Base-by-base conservation (phyloP, 2,329 filamentous ascomycete species). In the Tolypocladium inflatum region DNA sequence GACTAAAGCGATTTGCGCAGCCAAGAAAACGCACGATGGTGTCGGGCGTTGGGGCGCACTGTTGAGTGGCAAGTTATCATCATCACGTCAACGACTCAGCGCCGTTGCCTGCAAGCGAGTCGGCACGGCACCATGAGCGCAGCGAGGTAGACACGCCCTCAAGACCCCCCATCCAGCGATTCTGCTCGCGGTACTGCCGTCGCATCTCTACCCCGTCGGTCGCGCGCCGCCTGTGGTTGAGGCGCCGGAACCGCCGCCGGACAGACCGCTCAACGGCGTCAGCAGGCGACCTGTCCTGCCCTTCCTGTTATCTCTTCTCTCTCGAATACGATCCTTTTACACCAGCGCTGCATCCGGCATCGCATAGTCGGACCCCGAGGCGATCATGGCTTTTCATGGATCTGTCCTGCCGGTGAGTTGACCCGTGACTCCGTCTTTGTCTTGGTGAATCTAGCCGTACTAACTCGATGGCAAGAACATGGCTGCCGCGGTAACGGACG, bases 401-500 rank as follows among this genome's bases (percentile, higher is more conserved):
- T 62, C 64, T 57, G 57, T 65, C 62, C 61, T 71, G 66, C 67
- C 70, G 59, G 69, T 71, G 66, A 55, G 56, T 45, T 30, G 10
- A 38, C 17, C 35, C 19, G 19, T 35, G 19, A 21, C 30, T 11
- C 30, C 26, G 17, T n/a, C 48, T 21, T 9, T 5, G 3, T 19
- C 30, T 13, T 9, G 30, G 21, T 35, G 48, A 13, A 35, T n/a
- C 11, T 15, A 13, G 26, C 9, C 30, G 30, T 13, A 35, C 30
- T 51, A 0, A 35, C 48, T 41, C 15, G 39, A 23, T 56, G 37
- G 11, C 9, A 39, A 75, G 74, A 74, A 70, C 63, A 70, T 79
- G 65, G 74, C 73, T 61, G 73, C 73, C 54, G 74, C 71, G 60
- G 73, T 74, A 9, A 67, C 75, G 55, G 77, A 77, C 42, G 63